These are phyloP conservation scores for Aspergillus sp. DNA, from an alignment of 2,329 filamentous ascomycete species.

Conservation along the genomic window DNA sequence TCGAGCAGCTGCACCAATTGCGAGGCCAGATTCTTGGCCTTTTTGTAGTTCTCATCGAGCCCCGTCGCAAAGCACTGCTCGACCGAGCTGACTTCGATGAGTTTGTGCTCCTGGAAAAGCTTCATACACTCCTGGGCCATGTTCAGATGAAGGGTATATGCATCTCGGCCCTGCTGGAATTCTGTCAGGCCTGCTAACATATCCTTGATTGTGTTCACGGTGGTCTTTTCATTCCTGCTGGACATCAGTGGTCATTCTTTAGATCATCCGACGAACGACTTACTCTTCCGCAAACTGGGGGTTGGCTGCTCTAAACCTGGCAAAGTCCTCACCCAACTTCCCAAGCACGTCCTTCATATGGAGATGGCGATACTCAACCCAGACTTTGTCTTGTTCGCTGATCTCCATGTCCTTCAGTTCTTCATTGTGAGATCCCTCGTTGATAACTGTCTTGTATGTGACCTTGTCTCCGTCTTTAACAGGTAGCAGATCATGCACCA, in stretches of 20 bases:
- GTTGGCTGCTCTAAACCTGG: constrained; percentile 83
- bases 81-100: constrained; percentile 75
- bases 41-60: constrained; percentile 82
- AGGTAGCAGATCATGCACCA: constrained; percentile 87
- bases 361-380: constrained; percentile 86
- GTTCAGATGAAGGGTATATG: constrained; percentile 85
- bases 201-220: constrained; percentile 84
- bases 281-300: constrained; percentile 76
- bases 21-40: constrained; percentile 80
- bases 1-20: constrained; percentile 82
- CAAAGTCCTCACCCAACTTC: constrained; percentile 85
- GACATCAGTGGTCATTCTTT: constrained; percentile 2
- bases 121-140: constrained; percentile 99
- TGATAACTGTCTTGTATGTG: constrained; percentile 71
- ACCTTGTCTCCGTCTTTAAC: constrained; percentile 85
- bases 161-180: constrained; percentile 91
- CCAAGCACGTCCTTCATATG: constrained; percentile 99
- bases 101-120: constrained; percentile 73
- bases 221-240: constrained; percentile 56
- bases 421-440: constrained; percentile 60
- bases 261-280: constrained; percentile 5
- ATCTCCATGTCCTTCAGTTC: constrained; percentile 89
- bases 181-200: constrained; percentile 93
- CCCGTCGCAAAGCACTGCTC: constrained; percentile 91
- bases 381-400: constrained; percentile 81